Evolutionary conservation across 108 stramenopile genomes (phyloP), one percentile per base, ranked within the genome.

Genomic region (Skeletonema menzelii): DNA sequence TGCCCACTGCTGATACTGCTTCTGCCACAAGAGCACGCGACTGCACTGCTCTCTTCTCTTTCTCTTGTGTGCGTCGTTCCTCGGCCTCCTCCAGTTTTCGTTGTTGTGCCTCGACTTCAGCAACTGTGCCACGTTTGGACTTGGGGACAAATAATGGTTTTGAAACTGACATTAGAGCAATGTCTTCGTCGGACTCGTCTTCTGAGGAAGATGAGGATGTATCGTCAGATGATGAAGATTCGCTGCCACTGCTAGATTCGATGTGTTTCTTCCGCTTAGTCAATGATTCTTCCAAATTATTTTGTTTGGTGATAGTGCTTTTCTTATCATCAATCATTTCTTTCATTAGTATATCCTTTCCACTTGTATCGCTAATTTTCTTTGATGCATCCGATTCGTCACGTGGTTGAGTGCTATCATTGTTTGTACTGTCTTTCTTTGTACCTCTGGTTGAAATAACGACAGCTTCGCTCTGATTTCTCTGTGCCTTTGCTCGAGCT

Each of bases 61-160:
- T 73, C 40, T 85, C 73, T 47, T 75, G 60, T 8, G 28, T 13
- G 15, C 73, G 69, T 20, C 65, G 74, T 68, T 80, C 60, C 59
- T 78, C 71, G 65, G 84, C 80, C 15, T 76, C 76, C 31, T 85
- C 69, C 22, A 65, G 28, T 72, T 85, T 79, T 60, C 90, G 81
- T 60, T 90, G 77, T 69, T 86, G 84, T 34, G 59, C 75, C 59
- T 82, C 73, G 27, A 84, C 31, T 40, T 82, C 77, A 31, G 85
- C 71, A 12, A 91, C 49, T 32, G 84, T 66, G 20, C 83, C 83
- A 17, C 93, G 76, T 76, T 85, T 86, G 47, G 88, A 85, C 64
- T 86, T 85, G 11, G 93, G 93, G 11, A 94, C 79, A 67, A 91
- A 94, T 49, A 90, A 27, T 20, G 91, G 91, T 73, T 88, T 90